Conservation (phyloP, 495 filamentous ascomycete genomes). For the Penicillium robsamsonii region DNA sequence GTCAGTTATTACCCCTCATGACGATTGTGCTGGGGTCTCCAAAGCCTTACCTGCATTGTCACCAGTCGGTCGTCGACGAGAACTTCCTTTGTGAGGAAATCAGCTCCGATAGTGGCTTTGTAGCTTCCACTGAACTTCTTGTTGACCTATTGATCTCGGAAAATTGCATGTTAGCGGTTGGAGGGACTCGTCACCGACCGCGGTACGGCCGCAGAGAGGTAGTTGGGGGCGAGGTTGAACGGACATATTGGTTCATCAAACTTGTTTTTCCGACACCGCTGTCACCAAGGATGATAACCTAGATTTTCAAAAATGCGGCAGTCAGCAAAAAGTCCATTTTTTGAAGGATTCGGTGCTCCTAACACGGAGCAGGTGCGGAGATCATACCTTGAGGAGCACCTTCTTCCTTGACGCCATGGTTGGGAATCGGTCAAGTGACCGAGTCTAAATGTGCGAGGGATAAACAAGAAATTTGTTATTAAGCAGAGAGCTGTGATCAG, state of each 20-base stretch:
- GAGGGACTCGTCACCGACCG: conserved; percentile 8
- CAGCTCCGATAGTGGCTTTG: conserved; percentile 98
- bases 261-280: conserved; percentile 99
- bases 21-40: neutral
- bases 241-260: conserved; percentile 99
- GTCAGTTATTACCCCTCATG: conserved; percentile 18
- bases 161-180: conserved; percentile 23
- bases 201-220: conserved; percentile 8
- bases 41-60: conserved; percentile 84
- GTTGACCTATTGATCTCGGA: conserved; percentile 70
- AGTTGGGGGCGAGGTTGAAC: conserved; percentile 31
- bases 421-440: conserved; percentile 18
- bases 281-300: conserved; percentile 98
- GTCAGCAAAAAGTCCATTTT: conserved; percentile 7
- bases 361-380: conserved; percentile 29
- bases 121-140: conserved; percentile 99
- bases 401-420: conserved; percentile 93
- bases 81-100: conserved; percentile 98
- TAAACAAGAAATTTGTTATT: conserved; percentile 2
- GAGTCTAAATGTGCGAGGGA: conserved; percentile 4
- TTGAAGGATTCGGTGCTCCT: neutral
- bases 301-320: neutral
- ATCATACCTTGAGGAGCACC: conserved; percentile 86
- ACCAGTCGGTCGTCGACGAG: conserved; percentile 95
- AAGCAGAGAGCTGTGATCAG: conserved; percentile 3